Evolutionary conservation across 2,329 filamentous ascomycete species (phyloP).

Genomic region (Penicillium sp.): DNA sequence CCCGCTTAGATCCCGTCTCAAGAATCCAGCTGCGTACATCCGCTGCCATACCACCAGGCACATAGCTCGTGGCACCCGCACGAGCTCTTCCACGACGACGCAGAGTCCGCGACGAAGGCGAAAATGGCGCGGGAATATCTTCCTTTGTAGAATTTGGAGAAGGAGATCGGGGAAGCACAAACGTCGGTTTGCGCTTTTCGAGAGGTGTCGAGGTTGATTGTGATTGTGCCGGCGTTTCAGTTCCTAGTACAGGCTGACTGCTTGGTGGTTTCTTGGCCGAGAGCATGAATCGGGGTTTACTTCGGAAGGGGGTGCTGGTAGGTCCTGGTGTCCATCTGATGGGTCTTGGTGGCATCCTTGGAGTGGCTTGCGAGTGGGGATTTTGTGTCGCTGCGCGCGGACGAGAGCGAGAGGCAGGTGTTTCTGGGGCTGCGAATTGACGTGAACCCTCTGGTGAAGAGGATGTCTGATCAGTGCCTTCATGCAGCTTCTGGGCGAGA

Average conservation of each 20-base stretch:
- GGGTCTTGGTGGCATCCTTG: slow-evolving; percentile 2
- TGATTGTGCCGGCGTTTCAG: slow-evolving; percentile 16
- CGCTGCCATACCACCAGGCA: slow-evolving; percentile 41
- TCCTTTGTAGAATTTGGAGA: slow-evolving; percentile 27
- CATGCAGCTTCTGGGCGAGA: not conserved
- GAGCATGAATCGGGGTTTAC: slow-evolving; percentile 31
- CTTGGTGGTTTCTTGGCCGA: slow-evolving; percentile 22
- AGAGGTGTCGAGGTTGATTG: slow-evolving; percentile 10
- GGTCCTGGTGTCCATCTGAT: slow-evolving; percentile 15
- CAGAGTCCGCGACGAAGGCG: slow-evolving; percentile 33
- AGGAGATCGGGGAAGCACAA: slow-evolving; percentile 40
- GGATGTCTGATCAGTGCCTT: not conserved
- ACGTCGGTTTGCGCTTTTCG: slow-evolving; percentile 33
- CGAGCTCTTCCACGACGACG: slow-evolving; percentile 31
- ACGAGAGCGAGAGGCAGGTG: slow-evolving; percentile 10
- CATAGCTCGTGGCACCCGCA: slow-evolving; percentile 25
- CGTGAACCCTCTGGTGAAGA: slow-evolving; percentile 16
- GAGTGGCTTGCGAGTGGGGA: slow-evolving; percentile 9
- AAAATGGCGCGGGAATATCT: slow-evolving; percentile 35
- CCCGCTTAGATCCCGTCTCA: slow-evolving; percentile 36
- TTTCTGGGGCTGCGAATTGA: not conserved
- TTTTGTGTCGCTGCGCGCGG: slow-evolving; percentile 3
- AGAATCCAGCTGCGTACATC: slow-evolving; percentile 44
- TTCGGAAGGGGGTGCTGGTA: slow-evolving; percentile 24
- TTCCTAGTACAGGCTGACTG: slow-evolving; percentile 13